Conservation (phyloP, 208 protist genomes). For the Histomonas meleagridis region DNA sequence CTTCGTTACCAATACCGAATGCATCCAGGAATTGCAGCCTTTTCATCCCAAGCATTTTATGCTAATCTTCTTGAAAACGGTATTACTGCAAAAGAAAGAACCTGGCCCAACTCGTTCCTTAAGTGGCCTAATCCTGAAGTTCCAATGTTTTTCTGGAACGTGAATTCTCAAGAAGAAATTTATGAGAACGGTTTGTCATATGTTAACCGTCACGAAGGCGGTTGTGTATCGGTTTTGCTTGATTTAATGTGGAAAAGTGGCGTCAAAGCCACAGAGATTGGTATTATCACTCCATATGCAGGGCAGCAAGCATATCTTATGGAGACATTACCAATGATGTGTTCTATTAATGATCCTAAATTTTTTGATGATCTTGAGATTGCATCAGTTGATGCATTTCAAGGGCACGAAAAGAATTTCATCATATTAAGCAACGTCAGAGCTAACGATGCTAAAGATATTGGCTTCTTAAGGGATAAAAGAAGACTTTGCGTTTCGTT, state of each 20-base stretch:
- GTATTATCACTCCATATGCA: neutral
- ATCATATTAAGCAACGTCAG: neutral
- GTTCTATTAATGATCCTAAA: neutral
- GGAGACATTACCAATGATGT: neutral
- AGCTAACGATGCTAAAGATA: neutral
- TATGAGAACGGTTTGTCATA: neutral
- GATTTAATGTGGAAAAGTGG: neutral
- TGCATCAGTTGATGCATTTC: constrained; percentile 16
- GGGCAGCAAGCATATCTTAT: neutral
- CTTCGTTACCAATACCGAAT: neutral
- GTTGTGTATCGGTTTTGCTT: neutral
- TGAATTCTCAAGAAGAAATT: neutral
- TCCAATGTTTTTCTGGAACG: neutral
- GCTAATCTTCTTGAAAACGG: neutral
- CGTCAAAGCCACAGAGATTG: neutral
- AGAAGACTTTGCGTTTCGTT: neutral
- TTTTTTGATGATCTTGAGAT: neutral
- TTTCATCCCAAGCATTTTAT: neutral
- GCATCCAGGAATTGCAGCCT: neutral
- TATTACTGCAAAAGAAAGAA: neutral
- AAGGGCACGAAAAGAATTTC: constrained; percentile 3
- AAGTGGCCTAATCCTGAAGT: neutral
- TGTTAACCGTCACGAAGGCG: neutral
- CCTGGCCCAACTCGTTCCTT: neutral
- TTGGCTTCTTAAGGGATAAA: neutral